A percentile compares a stretch with the other conserved stretches of the same genome.
These are phyloP conservation scores for Pisolithus tinctorius DNA, from an alignment of 768 basidiomycete species.

Conservation along the genomic window DNA sequence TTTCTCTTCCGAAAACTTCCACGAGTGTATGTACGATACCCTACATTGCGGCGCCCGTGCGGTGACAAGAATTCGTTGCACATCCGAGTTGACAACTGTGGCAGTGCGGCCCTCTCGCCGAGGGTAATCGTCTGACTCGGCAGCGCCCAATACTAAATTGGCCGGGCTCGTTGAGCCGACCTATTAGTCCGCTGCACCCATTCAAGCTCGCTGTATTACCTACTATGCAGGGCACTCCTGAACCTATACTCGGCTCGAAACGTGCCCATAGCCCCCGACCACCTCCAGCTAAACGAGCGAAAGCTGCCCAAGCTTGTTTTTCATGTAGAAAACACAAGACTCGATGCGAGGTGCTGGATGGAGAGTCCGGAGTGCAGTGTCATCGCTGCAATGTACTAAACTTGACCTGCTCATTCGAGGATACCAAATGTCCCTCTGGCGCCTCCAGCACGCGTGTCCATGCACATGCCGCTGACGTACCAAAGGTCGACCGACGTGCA, in stretches of 20 bases:
- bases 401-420: slow-evolving; percentile 42
- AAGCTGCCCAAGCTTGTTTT: slow-evolving; percentile 39
- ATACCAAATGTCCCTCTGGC: slow-evolving; percentile 12
- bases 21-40: no score
- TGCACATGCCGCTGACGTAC: slow-evolving; percentile 14
- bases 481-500: slow-evolving; percentile 18
- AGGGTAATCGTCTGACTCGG: no score
- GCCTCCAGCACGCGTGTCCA: slow-evolving; percentile 11
- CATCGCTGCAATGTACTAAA: slow-evolving; percentile 46
- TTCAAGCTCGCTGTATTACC: background rate
- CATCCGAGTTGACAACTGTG: no score
- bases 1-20: no score
- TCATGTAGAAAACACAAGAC: slow-evolving; percentile 44
- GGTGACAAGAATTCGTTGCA: no score
- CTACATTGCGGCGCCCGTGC: no score
- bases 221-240: slow-evolving; percentile 3
- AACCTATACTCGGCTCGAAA: slow-evolving; percentile 21
- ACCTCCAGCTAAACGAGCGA: slow-evolving; percentile 31
- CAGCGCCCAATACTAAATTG: no score
- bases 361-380: slow-evolving; percentile 32
- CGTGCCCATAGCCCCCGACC: slow-evolving; percentile 26
- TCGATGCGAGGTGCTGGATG: slow-evolving; percentile 44
- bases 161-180: no score
- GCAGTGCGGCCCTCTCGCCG: no score
- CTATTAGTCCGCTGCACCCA: no score